Conservation (phyloP, 2,329 filamentous ascomycete species). For the Thielaviopsis cerberus region DNA sequence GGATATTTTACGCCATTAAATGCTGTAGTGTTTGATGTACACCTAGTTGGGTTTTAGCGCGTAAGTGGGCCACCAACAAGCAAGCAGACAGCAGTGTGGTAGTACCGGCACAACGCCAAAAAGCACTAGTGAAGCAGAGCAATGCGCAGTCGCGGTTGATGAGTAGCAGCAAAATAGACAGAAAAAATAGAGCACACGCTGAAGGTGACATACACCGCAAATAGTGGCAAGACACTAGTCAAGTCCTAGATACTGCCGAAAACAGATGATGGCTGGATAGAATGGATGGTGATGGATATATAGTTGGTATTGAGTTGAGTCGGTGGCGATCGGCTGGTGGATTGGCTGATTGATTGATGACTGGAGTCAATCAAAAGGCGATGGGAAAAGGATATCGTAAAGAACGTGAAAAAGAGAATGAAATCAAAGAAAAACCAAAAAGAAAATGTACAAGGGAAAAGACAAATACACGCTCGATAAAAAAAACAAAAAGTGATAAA, state of each 20-base stretch:
- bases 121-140: background rate
- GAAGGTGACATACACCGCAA: background rate
- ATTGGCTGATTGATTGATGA: slow-evolving; percentile 2
- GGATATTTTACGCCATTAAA: background rate
- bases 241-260: background rate
- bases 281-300: background rate
- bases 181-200: background rate
- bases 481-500: slow-evolving; percentile 10
- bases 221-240: background rate
- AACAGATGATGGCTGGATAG: background rate
- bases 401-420: slow-evolving; percentile 12
- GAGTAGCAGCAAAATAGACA: background rate
- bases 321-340: background rate
- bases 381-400: slow-evolving; percentile 12
- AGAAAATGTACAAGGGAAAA: slow-evolving; percentile 12
- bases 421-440: slow-evolving; percentile 15
- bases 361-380: slow-evolving; percentile 14
- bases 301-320: background rate
- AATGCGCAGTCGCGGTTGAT: too few relatives aligned
- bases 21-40: background rate
- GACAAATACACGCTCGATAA: slow-evolving; percentile 11
- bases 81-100: background rate
- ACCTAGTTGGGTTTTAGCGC: background rate
- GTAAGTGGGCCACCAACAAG: background rate
- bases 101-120: background rate